Evolutionary conservation across 2,329 filamentous ascomycete genomes (phyloP).

Genomic region (Orbilia javanica): DNA sequence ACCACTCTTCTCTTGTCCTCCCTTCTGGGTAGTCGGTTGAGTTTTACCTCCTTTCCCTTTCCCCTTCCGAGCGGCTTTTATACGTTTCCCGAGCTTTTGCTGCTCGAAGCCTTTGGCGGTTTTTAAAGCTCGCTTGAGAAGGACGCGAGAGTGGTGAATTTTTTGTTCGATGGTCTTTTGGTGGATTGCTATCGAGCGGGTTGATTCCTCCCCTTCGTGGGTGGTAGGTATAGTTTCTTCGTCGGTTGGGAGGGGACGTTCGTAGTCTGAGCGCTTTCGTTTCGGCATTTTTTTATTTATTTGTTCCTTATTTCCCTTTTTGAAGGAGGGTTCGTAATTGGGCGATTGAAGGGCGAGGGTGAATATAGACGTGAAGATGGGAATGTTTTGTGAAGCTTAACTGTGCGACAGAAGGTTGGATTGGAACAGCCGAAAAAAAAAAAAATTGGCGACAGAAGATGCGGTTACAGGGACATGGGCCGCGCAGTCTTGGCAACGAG

Average conservation of each 20-base stretch:
- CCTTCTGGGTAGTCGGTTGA: constrained; percentile 62
- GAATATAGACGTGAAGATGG: too few relatives aligned
- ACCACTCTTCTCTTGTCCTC: constrained; percentile 63
- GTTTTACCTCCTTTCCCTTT: background rate
- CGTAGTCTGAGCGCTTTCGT: constrained; percentile 56
- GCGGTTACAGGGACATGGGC: too few relatives aligned
- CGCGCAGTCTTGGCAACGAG: too few relatives aligned
- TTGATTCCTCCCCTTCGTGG: constrained; percentile 32
- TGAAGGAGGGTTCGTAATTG: background rate
- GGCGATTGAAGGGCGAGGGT: background rate
- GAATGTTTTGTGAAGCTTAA: too few relatives aligned
- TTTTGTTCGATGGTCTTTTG: constrained; percentile 51
- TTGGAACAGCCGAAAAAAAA: too few relatives aligned
- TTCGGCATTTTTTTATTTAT: constrained; percentile 56
- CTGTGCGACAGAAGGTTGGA: too few relatives aligned
- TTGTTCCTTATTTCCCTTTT: too few relatives aligned
- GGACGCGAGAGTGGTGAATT: constrained; percentile 47
- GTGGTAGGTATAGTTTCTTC: background rate
- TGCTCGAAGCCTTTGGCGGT: constrained; percentile 81
- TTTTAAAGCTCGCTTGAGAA: constrained; percentile 73
- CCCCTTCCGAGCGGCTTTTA: constrained; percentile 65
- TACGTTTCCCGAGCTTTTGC: constrained; percentile 76
- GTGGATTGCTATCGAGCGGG: constrained; percentile 51
- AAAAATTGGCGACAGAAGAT: too few relatives aligned
- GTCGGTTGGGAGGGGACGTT: background rate